Evolutionary conservation across 306 rosid genomes (phyloP).

Genomic region (Cicer arietinum): DNA sequence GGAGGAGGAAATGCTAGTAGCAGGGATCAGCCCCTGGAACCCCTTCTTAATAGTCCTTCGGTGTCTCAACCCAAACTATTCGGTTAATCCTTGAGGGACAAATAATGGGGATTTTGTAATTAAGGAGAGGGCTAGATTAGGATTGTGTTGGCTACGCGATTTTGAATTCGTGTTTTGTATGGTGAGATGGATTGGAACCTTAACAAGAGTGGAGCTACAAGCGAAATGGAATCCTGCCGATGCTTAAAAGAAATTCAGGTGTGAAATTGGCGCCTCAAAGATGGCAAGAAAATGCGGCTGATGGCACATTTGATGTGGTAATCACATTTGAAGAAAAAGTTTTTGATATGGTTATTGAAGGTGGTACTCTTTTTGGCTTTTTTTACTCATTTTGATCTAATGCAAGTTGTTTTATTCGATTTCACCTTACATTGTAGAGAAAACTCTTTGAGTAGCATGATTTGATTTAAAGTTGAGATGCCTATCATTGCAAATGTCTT

Average conservation of each 20-base stretch:
- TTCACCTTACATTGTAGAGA: slow-evolving; percentile 14
- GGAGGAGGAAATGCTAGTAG: too few relatives aligned
- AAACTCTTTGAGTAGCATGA: not conserved
- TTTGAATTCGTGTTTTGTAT: slow-evolving; percentile 28
- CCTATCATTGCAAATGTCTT: slow-evolving; percentile 12
- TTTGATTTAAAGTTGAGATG: slow-evolving; percentile 18
- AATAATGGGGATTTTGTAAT: slow-evolving; percentile 14
- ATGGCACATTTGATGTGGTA: slow-evolving; percentile 82
- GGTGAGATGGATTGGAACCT: slow-evolving; percentile 47
- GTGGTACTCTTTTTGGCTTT: slow-evolving; percentile 48
- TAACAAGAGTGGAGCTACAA: slow-evolving; percentile 66
- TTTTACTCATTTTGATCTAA: slow-evolving; percentile 8
- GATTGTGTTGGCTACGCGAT: slow-evolving; percentile 2
- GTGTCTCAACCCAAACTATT: too few relatives aligned
- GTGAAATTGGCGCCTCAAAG: slow-evolving; percentile 92
- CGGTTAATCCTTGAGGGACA: too few relatives aligned
- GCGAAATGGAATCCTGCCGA: slow-evolving; percentile 88
- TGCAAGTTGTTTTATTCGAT: slow-evolving; percentile 14
- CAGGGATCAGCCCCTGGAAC: too few relatives aligned
- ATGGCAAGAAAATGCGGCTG: slow-evolving; percentile 94
- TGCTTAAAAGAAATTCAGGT: slow-evolving; percentile 79
- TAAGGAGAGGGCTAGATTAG: not conserved
- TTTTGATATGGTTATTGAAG: slow-evolving; percentile 92
- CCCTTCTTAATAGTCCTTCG: too few relatives aligned
- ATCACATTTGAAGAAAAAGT: slow-evolving; percentile 92